phyloP scores from a whole-genome alignment of 345 rosid species.

The Erysimum cheiranthoides region DNA sequence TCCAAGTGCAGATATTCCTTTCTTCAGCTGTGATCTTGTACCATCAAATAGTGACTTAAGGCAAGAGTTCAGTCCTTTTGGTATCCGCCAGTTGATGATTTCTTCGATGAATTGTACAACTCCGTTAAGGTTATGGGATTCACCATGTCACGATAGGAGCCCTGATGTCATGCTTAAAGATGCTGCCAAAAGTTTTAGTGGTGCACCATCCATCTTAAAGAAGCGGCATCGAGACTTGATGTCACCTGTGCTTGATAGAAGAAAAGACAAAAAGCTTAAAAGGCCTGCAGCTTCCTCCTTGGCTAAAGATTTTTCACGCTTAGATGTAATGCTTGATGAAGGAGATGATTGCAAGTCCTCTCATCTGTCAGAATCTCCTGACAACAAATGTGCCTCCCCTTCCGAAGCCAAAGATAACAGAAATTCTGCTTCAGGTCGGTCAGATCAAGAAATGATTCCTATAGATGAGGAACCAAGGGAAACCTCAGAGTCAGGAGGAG shows the following conservation, averaged over 20 bases:
- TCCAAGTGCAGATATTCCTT: conserved; percentile 91
- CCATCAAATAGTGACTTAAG: conserved; percentile 76
- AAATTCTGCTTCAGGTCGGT: conserved; percentile 44
- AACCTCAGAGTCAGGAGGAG: conserved; percentile 51
- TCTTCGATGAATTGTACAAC: conserved; percentile 83
- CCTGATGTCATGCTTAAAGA: conserved; percentile 79
- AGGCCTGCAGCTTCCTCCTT: conserved; percentile 63
- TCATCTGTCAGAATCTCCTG: conserved; percentile 47
- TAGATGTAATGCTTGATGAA: conserved; percentile 74
- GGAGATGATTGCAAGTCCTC: conserved; percentile 48
- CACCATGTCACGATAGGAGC: conserved; percentile 71
- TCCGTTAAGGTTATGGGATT: conserved; percentile 93
- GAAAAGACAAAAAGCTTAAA: conserved; percentile 75
- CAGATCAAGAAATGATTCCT: conserved; percentile 27
- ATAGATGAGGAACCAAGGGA: conserved; percentile 43
- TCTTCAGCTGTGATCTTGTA: conserved; percentile 94
- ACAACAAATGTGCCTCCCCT: conserved; percentile 39
- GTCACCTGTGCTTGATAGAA: conserved; percentile 87
- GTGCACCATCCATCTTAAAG: conserved; percentile 89
- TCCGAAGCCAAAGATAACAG: conserved; percentile 64
- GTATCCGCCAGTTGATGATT: conserved; percentile 94
- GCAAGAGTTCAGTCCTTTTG: conserved; percentile 97
- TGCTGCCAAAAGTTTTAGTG: conserved; percentile 73
- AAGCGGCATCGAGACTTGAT: conserved; percentile 85
- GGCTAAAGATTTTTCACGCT: conserved; percentile 67